A percentile compares a stretch with the other conserved stretches of the same genome.
Conservation (phyloP, 208 protist genomes). For the Wallacemonas collosoma region DNA sequence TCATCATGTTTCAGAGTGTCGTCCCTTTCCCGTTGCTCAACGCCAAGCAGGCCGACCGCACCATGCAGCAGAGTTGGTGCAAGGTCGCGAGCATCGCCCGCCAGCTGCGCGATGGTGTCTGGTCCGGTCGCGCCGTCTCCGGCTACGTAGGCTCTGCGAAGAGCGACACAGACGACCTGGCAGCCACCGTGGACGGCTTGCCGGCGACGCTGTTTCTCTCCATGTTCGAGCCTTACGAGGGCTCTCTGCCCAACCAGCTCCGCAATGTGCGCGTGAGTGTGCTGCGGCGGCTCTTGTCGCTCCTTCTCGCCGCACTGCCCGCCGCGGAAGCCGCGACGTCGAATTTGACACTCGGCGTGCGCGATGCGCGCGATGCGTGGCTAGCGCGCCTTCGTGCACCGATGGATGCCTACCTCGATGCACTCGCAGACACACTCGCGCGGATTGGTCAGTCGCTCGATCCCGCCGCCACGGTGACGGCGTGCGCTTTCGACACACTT, state of each 20-base stretch:
- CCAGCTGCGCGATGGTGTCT: slow-evolving; percentile 21
- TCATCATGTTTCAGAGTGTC: slow-evolving; percentile 27
- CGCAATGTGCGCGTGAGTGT: slow-evolving; percentile 44
- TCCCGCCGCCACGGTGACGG: slow-evolving; percentile 18
- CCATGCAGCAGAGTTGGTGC: slow-evolving; percentile 17
- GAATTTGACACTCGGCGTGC: slow-evolving; percentile 25
- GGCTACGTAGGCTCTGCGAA: slow-evolving; percentile 19
- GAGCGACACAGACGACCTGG: slow-evolving; percentile 21
- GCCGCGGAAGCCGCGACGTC: slow-evolving; percentile 28
- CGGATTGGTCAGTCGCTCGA: slow-evolving; percentile 23
- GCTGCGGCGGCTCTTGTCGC: slow-evolving; percentile 35
- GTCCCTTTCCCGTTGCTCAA: slow-evolving; percentile 28
- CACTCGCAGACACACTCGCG: slow-evolving; percentile 26
- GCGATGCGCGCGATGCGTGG: slow-evolving; percentile 20
- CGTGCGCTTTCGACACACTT: slow-evolving; percentile 26
- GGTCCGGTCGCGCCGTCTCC: slow-evolving; percentile 27
- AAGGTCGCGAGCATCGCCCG: slow-evolving; percentile 22
- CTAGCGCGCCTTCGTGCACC: slow-evolving; percentile 25
- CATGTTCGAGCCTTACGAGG: slow-evolving; percentile 33
- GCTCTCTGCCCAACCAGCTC: slow-evolving; percentile 43
- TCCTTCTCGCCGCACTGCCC: slow-evolving; percentile 43
- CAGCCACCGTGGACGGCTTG: slow-evolving; percentile 13
- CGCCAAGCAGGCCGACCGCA: slow-evolving; percentile 20
- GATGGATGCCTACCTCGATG: slow-evolving; percentile 36
- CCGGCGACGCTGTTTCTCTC: slow-evolving; percentile 20